These are phyloP conservation scores for Gracilaria caudata DNA, from an alignment of 23 red algal genomes.

Conservation along the genomic window DNA sequence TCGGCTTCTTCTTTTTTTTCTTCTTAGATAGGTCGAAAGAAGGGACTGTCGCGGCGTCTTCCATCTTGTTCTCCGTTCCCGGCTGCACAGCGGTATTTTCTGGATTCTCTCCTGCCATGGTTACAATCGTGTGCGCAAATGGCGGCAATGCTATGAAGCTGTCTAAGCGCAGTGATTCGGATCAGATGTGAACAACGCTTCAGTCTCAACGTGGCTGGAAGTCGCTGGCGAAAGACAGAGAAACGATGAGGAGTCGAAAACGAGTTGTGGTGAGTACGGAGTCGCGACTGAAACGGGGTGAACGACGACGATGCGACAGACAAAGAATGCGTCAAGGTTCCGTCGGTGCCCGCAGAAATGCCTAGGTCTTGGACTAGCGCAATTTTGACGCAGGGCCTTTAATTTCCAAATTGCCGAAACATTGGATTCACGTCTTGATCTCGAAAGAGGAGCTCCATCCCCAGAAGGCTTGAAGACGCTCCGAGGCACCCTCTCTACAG, in stretches of 20 bases:
- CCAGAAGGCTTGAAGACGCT: background rate
- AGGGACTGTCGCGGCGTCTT: conserved; percentile 29
- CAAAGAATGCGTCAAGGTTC: background rate
- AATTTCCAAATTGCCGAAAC: background rate
- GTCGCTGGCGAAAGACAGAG: background rate
- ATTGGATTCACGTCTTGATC: background rate
- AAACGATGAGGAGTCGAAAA: background rate
- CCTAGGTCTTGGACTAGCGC: background rate
- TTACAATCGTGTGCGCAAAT: background rate
- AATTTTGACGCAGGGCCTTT: background rate
- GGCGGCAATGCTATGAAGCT: background rate
- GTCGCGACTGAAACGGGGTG: background rate
- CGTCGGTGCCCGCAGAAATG: background rate
- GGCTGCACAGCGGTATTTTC: background rate
- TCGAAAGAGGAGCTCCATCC: background rate
- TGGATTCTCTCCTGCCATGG: conserved; percentile 22
- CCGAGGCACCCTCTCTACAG: too few relatives aligned
- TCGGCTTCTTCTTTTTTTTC: conserved; percentile 94
- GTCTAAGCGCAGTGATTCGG: background rate
- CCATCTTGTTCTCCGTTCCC: background rate
- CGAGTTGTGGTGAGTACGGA: background rate
- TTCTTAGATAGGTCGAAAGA: conserved; percentile 81
- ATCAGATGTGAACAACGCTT: background rate
- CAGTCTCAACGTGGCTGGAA: background rate
- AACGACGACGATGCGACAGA: too few relatives aligned